phyloP scores from a whole-genome alignment of 2,329 filamentous ascomycete species.

The Sphaerulina populicola region DNA sequence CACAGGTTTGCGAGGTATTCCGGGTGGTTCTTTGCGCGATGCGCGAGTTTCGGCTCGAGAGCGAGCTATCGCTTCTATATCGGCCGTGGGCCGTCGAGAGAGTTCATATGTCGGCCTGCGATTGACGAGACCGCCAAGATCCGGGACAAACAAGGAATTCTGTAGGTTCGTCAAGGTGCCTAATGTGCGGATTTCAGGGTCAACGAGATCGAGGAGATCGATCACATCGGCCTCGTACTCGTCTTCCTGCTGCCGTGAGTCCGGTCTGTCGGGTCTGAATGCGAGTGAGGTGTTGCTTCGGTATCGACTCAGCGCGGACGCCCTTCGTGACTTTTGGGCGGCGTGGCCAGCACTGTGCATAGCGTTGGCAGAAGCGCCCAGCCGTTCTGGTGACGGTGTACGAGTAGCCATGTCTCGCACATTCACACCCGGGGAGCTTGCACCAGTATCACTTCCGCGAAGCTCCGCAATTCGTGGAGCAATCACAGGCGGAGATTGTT shows the following conservation, averaged over 20 bases:
- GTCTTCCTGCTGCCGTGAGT: conserved; percentile 12
- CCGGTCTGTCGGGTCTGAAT: conserved; percentile 9
- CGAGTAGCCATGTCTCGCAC: conserved; percentile 17
- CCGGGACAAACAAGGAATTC: conserved; percentile 78
- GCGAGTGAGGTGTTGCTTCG: conserved; percentile 16
- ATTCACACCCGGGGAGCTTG: conserved; percentile 19
- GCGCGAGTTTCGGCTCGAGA: conserved; percentile 20
- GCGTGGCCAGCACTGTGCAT: conserved; percentile 27
- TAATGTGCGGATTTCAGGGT: conserved; percentile 73
- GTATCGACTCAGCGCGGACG: conserved; percentile 15
- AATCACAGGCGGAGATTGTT: conserved; percentile 10
- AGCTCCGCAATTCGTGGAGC: conserved; percentile 11
- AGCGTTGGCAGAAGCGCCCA: conserved; percentile 17
- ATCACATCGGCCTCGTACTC: conserved; percentile 58
- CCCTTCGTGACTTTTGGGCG: conserved; percentile 23
- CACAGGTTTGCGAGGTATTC: conserved; percentile 12
- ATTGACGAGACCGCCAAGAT: conserved; percentile 67
- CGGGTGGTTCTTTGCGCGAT: conserved; percentile 8
- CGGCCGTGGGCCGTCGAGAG: conserved; percentile 41
- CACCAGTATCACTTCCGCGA: conserved; percentile 12
- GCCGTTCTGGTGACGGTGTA: conserved; percentile 14
- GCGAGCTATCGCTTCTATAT: conserved; percentile 16
- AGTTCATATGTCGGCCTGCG: conserved; percentile 70
- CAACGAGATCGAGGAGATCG: conserved; percentile 61
- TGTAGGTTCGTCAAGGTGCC: conserved; percentile 83